Evolutionary conservation across 2,329 filamentous ascomycete species (phyloP).

Genomic region (Fusarium acutatum): DNA sequence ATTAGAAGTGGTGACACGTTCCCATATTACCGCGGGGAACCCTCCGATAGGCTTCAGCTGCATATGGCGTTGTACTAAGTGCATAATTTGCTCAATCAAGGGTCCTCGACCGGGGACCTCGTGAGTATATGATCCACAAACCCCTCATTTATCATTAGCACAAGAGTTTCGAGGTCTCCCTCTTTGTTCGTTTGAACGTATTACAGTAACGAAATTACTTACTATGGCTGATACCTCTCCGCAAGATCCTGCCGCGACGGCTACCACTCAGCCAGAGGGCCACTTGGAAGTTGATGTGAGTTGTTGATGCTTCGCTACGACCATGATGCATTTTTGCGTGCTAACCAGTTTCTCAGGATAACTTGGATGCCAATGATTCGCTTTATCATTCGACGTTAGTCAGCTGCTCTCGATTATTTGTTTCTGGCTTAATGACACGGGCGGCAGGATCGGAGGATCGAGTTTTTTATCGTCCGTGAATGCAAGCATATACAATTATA

Average conservation of each 20-base stretch:
- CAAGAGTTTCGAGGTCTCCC: background rate
- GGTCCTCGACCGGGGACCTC: background rate
- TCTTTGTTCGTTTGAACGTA: background rate
- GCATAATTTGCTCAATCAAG: background rate
- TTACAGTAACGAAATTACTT: background rate
- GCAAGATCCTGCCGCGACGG: background rate
- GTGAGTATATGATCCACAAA: background rate
- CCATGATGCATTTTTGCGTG: rapidly evolving
- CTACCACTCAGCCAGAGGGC: background rate
- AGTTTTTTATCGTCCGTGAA: slow-evolving; percentile 24
- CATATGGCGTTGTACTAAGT: too few relatives aligned
- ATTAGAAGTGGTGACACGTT: background rate
- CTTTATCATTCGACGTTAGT: background rate
- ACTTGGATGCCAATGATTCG: background rate
- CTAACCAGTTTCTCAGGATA: background rate
- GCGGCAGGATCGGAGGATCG: background rate
- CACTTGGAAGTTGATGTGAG: background rate
- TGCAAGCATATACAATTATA: slow-evolving; percentile 20
- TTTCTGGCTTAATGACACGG: background rate
- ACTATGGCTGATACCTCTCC: background rate
- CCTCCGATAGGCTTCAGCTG: background rate
- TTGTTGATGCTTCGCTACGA: background rate
- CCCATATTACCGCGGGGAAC: background rate
- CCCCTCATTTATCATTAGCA: background rate
- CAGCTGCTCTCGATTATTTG: rapidly evolving